Conservation (phyloP, 1,139 yeast genomes). For the Maudiozyma humilis region DNA sequence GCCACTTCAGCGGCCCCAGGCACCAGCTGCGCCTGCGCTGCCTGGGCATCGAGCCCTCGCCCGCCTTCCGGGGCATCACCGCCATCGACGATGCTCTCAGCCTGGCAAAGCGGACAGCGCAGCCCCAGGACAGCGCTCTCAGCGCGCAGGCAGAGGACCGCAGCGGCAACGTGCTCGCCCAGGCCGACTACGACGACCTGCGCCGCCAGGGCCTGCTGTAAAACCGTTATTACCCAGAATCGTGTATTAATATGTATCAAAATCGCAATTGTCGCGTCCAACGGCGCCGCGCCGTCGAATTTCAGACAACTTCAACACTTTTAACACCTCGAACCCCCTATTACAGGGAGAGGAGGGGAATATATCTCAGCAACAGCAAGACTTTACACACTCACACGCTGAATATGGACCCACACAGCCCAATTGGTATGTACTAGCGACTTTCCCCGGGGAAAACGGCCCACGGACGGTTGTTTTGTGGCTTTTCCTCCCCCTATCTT, state of each 20-base stretch:
- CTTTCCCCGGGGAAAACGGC: background rate
- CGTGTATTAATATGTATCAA: too few relatives aligned
- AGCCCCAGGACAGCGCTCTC: conserved; percentile 32
- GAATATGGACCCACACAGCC: conserved; percentile 31
- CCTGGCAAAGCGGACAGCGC: conserved; percentile 24
- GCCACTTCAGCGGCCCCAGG: conserved; percentile 61
- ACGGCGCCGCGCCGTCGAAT: too few relatives aligned
- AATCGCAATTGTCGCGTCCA: too few relatives aligned
- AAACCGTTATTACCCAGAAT: background rate
- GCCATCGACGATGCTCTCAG: conserved; percentile 59
- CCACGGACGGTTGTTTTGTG: background rate
- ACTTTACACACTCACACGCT: background rate
- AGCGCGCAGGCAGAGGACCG: conserved; percentile 82
- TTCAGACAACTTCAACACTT: too few relatives aligned
- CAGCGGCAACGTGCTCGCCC: conserved; percentile 87
- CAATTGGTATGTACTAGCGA: conserved; percentile 28
- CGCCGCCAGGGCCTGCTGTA: conserved; percentile 72
- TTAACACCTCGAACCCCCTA: background rate
- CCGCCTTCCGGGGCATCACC: conserved; percentile 56
- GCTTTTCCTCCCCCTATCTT: background rate
- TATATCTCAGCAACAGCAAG: too few relatives aligned
- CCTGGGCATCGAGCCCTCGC: conserved; percentile 56
- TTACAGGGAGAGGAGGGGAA: too few relatives aligned
- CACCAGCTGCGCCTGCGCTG: conserved; percentile 71
- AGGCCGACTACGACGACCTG: conserved; percentile 70